Evolutionary conservation across 805 yeast genomes (phyloP).

Genomic region (Saccharomycopsis babjevae): DNA sequence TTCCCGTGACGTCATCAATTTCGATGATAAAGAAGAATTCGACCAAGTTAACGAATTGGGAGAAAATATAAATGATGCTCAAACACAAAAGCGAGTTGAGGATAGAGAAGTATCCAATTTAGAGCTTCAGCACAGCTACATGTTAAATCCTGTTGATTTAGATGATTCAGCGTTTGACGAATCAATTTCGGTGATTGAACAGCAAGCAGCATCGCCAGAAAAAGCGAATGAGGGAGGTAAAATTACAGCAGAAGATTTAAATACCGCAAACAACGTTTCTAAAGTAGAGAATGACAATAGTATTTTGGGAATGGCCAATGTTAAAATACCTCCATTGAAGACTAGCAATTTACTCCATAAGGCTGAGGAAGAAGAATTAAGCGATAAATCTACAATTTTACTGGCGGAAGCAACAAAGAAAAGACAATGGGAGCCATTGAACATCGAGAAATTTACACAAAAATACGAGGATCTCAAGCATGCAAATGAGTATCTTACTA

Average conservation of each 20-base stretch:
- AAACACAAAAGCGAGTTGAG: neutral
- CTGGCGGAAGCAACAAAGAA: neutral
- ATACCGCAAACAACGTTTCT: too few relatives aligned
- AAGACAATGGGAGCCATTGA: conserved; percentile 6
- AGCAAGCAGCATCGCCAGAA: neutral
- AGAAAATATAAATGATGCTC: neutral
- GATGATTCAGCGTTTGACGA: conserved; percentile 18
- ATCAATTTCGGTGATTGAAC: conserved; percentile 9
- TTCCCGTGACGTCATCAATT: neutral
- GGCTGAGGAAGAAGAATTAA: neutral
- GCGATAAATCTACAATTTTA: neutral
- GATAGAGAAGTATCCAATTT: neutral
- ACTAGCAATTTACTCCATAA: neutral
- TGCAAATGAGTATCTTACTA: conserved; percentile 15
- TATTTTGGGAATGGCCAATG: neutral
- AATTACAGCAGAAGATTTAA: neutral
- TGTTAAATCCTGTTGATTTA: conserved; percentile 15
- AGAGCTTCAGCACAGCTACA: conserved; percentile 8
- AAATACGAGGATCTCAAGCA: conserved; percentile 10
- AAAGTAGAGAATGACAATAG: neutral
- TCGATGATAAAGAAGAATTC: neutral
- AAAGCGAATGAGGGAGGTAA: neutral
- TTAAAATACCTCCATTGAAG: neutral
- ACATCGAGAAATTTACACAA: neutral
- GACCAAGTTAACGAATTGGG: neutral